Evolutionary conservation across 345 rosid genomes (phyloP).

Genomic region (rapeseed (Brassica napus)): Da-Ae NC_063448.1:1202001-1202500

Average conservation of each 20-base stretch:
- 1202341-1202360: slow-evolving; percentile 69
- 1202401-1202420: background rate
- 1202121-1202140: slow-evolving; percentile 79
- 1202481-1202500: background rate
- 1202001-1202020: background rate
- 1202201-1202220: slow-evolving; percentile 75
- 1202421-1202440: background rate
- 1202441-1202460: background rate
- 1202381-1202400: slow-evolving; percentile 22
- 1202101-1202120: slow-evolving; percentile 67
- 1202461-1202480: background rate
- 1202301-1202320: slow-evolving; percentile 70
- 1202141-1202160: slow-evolving; percentile 72
- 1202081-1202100: slow-evolving; percentile 72
- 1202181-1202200: slow-evolving; percentile 69
- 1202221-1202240: slow-evolving; percentile 81
- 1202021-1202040: background rate
- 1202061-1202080: slow-evolving; percentile 48
- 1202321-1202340: slow-evolving; percentile 63
- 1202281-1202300: slow-evolving; percentile 83
- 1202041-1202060: background rate
- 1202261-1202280: slow-evolving; percentile 76
- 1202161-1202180: slow-evolving; percentile 86
- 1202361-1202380: slow-evolving; percentile 50
- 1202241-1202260: slow-evolving; percentile 71